Base-by-base conservation (phyloP, 805 yeast species). In the Diddensiella santjacobensis region DNA sequence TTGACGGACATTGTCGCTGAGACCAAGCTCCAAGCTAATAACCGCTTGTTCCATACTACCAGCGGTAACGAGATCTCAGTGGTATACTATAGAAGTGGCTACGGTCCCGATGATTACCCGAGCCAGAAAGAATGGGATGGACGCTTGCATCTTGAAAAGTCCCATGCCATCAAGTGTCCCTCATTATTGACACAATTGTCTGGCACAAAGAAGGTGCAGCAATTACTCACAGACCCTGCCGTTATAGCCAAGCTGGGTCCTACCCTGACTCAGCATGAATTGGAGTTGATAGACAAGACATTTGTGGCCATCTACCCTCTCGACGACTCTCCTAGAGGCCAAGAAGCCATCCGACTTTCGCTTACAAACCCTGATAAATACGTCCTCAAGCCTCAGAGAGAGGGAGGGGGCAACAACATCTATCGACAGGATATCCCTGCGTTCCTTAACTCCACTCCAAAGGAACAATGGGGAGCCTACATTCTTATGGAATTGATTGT, bases 351-450 rank as follows among this genome's bases (percentile, higher is more conserved):
- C 49, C 68, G 75, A 51, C 65, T 87, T 40, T 96, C 95, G 1
- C 70, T 83, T 41, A 80, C 78, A 52, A 51, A 66, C 1, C 91
- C 96, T 0, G 79, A 78, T 46, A 73, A 75, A 20, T 93, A 72
- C 63, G 99, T 93, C 1, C 73, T 93, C 58, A 93, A 93, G 62
- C 99, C 99, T 3, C 99, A 93, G 68, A 79, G 99, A 71, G 99
- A 93, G 71, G 99, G 99, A 35, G 99, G 99, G 40, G 99, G 99
- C 17, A 89, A 93, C 66, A 93, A 93, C 64, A 78, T 93, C 47
- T 93, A 93, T 68, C 86, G 87, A 60, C 79, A 80, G 31, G 85
- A 87, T 58, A 93, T 93, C 49, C 96, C 96, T 1, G 71, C 53
- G 0, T 91, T 87, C 60, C 68, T 93, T 58, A 61, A 73, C 10